Evolutionary conservation across 768 basidiomycete genomes (phyloP).

Genomic region (Melanogaster broomeanus): DNA sequence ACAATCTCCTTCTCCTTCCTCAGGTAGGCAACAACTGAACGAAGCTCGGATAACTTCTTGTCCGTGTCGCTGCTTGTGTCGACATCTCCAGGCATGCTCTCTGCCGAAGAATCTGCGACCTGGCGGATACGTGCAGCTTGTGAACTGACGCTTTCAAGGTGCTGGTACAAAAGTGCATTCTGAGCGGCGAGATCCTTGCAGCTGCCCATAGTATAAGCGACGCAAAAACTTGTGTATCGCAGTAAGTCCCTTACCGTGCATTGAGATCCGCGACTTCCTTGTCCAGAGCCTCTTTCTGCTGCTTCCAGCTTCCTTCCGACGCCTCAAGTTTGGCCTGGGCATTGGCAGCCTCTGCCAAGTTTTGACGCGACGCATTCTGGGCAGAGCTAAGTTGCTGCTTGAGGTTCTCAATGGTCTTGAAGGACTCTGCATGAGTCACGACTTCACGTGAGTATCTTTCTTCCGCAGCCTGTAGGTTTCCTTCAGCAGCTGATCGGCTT

Average conservation of each 20-base stretch:
- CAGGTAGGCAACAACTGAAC: slow-evolving; percentile 77
- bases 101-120: slow-evolving; percentile 56
- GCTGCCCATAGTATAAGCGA: slow-evolving; percentile 37
- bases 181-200: slow-evolving; percentile 74
- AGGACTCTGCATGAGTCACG: slow-evolving; percentile 82
- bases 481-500: background rate
- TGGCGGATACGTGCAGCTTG: slow-evolving; percentile 82
- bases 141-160: slow-evolving; percentile 80
- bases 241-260: slow-evolving; percentile 49
- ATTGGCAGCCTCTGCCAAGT: slow-evolving; percentile 64
- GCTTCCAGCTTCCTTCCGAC: slow-evolving; percentile 79
- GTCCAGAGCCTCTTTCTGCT: slow-evolving; percentile 74
- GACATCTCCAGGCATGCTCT: slow-evolving; percentile 41
- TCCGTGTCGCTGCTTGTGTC: slow-evolving; percentile 55
- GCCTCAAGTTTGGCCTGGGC: slow-evolving; percentile 70
- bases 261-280: slow-evolving; percentile 77
- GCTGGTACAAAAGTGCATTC: slow-evolving; percentile 76
- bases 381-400: slow-evolving; percentile 59
- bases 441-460: slow-evolving; percentile 81
- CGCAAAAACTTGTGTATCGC: background rate
- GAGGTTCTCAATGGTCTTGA: slow-evolving; percentile 67
- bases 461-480: slow-evolving; percentile 58
- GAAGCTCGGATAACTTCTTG: slow-evolving; percentile 68
- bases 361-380: slow-evolving; percentile 58
- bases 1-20: slow-evolving; percentile 92